Percentiles rank a stretch among this genome's conserved stretches.
Conservation (phyloP, 768 basidiomycete species). For the Suillus americanus region DNA sequence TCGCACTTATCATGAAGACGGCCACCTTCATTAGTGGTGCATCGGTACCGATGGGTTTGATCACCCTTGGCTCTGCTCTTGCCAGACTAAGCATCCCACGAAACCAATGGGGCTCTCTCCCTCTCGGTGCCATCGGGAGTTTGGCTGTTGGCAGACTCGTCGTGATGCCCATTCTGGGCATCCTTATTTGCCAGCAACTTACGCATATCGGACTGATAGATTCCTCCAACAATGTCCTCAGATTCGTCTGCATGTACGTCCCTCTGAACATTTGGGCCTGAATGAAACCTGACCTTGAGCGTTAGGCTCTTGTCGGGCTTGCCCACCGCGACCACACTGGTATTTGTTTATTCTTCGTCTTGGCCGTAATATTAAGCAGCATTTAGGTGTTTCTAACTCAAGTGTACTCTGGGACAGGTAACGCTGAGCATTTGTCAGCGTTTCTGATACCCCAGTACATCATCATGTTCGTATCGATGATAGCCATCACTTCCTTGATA, state of each 20-base stretch:
- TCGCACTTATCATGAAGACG: slow-evolving; percentile 59
- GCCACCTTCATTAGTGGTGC: slow-evolving; percentile 60
- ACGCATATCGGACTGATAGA: slow-evolving; percentile 46
- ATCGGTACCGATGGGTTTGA: slow-evolving; percentile 61
- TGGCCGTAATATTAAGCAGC: neutral
- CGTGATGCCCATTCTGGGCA: slow-evolving; percentile 59
- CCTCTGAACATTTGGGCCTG: slow-evolving; percentile 1
- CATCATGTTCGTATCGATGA: slow-evolving; percentile 40
- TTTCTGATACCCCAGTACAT: slow-evolving; percentile 62
- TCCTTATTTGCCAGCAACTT: slow-evolving; percentile 55
- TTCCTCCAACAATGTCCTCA: slow-evolving; percentile 54
- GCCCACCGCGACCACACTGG: slow-evolving; percentile 62
- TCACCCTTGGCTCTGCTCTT: slow-evolving; percentile 62
- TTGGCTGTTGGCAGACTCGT: slow-evolving; percentile 57
- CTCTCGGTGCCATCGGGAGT: slow-evolving; percentile 50
- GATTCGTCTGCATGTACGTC: slow-evolving; percentile 69
- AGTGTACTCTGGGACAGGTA: slow-evolving; percentile 64
- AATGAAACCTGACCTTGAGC: neutral
- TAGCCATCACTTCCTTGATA: slow-evolving; percentile 35
- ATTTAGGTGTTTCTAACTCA: slow-evolving; percentile 61
- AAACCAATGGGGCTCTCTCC: slow-evolving; percentile 43
- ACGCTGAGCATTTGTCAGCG: slow-evolving; percentile 57
- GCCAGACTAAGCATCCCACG: slow-evolving; percentile 55
- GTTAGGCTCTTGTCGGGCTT: slow-evolving; percentile 57
- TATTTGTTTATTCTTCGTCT: slow-evolving; percentile 19